These are phyloP conservation scores for Lachnellula arida DNA, from an alignment of 2,329 filamentous ascomycete genomes.

Conservation along the genomic window DNA sequence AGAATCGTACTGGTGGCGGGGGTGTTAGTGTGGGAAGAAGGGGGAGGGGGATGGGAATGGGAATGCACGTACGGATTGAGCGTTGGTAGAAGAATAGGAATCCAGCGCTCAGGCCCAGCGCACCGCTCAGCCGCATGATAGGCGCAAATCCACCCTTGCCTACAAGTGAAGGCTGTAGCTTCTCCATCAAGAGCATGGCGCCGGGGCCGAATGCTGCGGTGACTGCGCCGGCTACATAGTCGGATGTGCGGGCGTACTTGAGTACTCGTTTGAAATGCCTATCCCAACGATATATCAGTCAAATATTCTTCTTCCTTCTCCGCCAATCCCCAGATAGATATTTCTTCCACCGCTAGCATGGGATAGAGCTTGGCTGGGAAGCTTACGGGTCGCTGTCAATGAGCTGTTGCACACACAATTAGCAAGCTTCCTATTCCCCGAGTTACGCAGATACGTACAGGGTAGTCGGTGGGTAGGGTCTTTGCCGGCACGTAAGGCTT, in stretches of 20 bases:
- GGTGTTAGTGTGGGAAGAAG: neutral
- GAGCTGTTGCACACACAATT: slow-evolving; percentile 58
- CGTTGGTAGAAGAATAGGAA: slow-evolving; percentile 83
- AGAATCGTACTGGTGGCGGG: slow-evolving; percentile 71
- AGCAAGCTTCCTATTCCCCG: slow-evolving; percentile 19
- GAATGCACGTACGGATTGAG: slow-evolving; percentile 66
- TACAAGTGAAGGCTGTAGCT: slow-evolving; percentile 76
- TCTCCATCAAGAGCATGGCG: slow-evolving; percentile 75
- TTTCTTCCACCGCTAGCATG: neutral
- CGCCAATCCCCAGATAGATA: too few relatives aligned
- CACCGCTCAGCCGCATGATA: slow-evolving; percentile 69
- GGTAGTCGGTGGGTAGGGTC: slow-evolving; percentile 76
- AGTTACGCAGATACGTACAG: slow-evolving; percentile 54
- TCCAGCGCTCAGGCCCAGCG: slow-evolving; percentile 47
- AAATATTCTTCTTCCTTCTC: neutral
- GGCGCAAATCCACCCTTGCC: slow-evolving; percentile 77
- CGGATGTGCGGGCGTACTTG: slow-evolving; percentile 77
- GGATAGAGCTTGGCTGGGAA: slow-evolving; percentile 4
- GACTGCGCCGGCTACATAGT: slow-evolving; percentile 69
- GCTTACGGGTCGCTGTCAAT: slow-evolving; percentile 98
- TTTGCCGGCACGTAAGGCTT: slow-evolving; percentile 66
- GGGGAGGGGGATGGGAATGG: neutral
- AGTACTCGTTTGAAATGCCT: slow-evolving; percentile 91
- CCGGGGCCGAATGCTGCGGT: slow-evolving; percentile 69
- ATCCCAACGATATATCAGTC: slow-evolving; percentile 5